Evolutionary conservation across 2,329 filamentous ascomycete genomes (phyloP), one percentile per base, ranked within the genome.

Genomic region (Alternaria solani): DNA sequence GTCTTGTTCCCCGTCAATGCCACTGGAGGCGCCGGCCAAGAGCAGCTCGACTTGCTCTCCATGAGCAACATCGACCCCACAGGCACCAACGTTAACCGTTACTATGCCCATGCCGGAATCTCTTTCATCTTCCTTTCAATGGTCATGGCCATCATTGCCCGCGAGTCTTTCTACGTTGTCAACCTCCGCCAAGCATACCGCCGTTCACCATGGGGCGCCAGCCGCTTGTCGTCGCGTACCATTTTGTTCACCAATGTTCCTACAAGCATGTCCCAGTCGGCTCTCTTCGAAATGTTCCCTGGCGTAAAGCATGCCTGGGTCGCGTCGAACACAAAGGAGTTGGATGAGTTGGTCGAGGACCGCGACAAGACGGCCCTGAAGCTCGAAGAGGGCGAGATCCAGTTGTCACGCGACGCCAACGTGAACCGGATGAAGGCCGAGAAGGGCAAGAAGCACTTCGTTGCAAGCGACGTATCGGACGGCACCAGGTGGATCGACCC

Each of bases 401-500:
- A 82, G 64, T 71, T 83, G 23, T 75, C 79, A 30, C 75, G 73
- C 23, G 73, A 75, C 32, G 78, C 91, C 59, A 94, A 94, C 79
- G 83, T 83, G 55, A 87, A 86, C 18, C 89, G 91, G 51, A 78
- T 88, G 61, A 93, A 93, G 81, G 84, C 85, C 1, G 75, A 86
- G 59, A 90, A 77, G 64, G 81, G 69, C 44, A 79, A 81, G 52
- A 76, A 81, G 59, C 81, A 83, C 49, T 80, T 81, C 32, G 68
- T 81, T 46, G 66, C 80, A 2, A 74, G 75, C 20, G 69, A 81
- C 62, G 70, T 83, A 5, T 79, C 69, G 26, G 75, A 82, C 32
- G 82, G 84, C 11, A 62, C 75, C 18, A 74, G 78, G 51, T 82
- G 80, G 76, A 58, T 78, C 34, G 74, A 77, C 51, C 73, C 78